These are phyloP conservation scores for Cicer judaicum DNA, from an alignment of 306 rosid genomes.

Conservation along the genomic window DNA sequence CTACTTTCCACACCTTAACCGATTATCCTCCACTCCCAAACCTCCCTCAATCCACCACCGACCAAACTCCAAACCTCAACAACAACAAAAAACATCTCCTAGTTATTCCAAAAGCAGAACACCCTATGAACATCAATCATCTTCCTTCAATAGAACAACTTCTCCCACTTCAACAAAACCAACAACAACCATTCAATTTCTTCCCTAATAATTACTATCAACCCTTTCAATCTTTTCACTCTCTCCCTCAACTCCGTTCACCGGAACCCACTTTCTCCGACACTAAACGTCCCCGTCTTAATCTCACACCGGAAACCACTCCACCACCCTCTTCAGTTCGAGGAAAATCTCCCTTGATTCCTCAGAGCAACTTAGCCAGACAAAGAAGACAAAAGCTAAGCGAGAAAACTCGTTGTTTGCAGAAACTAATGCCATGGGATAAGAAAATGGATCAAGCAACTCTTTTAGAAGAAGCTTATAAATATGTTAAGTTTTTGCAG, in stretches of 20 bases:
- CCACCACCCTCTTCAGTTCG: not conserved
- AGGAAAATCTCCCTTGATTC: constrained; percentile 38
- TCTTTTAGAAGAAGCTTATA: constrained; percentile 64
- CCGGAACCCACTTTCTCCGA: constrained; percentile 28
- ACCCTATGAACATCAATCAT: constrained; percentile 17
- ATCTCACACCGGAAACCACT: not conserved
- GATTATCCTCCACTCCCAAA: not conserved
- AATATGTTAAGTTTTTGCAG: constrained; percentile 76
- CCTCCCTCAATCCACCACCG: not conserved
- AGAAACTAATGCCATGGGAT: constrained; percentile 85
- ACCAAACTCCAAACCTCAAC: not conserved
- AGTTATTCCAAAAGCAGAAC: constrained; percentile 41
- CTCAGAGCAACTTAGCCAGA: constrained; percentile 60
- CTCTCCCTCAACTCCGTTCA: constrained; percentile 62
- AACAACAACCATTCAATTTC: constrained; percentile 42
- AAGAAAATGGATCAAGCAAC: constrained; percentile 87
- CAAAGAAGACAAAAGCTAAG: constrained; percentile 72
- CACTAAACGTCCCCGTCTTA: constrained; percentile 48
- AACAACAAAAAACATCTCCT: not conserved
- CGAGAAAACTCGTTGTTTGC: constrained; percentile 83
- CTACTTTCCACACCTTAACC: not conserved
- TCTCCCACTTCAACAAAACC: not conserved
- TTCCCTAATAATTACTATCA: constrained; percentile 6
- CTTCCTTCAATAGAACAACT: not conserved
- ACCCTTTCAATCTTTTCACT: constrained; percentile 32